Evolutionary conservation across 352 stramenopile species (phyloP).

Genomic region (Globisporangium emineosum): DNA sequence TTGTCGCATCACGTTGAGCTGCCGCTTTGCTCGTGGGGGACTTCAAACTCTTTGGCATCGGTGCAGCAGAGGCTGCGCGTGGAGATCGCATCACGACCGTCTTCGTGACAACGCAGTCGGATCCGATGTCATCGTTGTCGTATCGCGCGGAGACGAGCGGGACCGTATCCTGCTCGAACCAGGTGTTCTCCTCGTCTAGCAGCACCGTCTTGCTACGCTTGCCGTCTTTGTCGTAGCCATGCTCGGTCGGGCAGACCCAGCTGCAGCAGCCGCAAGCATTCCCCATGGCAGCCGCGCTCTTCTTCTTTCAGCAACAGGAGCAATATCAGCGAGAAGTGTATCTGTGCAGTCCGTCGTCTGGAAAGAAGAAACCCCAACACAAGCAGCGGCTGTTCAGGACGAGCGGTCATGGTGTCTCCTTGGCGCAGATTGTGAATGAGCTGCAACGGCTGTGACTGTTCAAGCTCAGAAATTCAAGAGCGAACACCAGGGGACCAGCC

Average conservation of each 20-base stretch:
- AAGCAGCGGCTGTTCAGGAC: conserved; percentile 9
- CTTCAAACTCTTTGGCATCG: background rate
- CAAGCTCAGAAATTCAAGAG: conserved; percentile 7
- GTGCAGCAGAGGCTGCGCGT: conserved; percentile 1
- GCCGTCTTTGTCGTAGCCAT: conserved; percentile 10
- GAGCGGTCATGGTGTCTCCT: conserved; percentile 1
- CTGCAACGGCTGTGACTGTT: conserved; percentile 12
- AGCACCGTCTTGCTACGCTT: conserved; percentile 11
- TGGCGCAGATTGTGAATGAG: conserved; percentile 2
- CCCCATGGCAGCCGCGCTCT: conserved; percentile 11
- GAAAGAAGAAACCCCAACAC: background rate
- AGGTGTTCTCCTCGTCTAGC: conserved; percentile 31
- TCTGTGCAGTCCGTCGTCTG: background rate
- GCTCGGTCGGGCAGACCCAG: conserved; percentile 16
- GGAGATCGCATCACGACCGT: conserved; percentile 50
- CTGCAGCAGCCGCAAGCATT: conserved; percentile 19
- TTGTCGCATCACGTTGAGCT: background rate
- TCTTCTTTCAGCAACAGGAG: background rate
- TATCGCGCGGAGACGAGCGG: conserved; percentile 51
- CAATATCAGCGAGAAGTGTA: conserved; percentile 1
- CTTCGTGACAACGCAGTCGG: conserved; percentile 46
- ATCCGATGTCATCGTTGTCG: conserved; percentile 29
- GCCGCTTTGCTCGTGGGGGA: conserved; percentile 2
- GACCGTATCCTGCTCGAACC: conserved; percentile 65
- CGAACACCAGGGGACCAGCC: background rate